Conservation (phyloP, 2,329 filamentous ascomycete genomes). For the Monosporascus sp. region DNA sequence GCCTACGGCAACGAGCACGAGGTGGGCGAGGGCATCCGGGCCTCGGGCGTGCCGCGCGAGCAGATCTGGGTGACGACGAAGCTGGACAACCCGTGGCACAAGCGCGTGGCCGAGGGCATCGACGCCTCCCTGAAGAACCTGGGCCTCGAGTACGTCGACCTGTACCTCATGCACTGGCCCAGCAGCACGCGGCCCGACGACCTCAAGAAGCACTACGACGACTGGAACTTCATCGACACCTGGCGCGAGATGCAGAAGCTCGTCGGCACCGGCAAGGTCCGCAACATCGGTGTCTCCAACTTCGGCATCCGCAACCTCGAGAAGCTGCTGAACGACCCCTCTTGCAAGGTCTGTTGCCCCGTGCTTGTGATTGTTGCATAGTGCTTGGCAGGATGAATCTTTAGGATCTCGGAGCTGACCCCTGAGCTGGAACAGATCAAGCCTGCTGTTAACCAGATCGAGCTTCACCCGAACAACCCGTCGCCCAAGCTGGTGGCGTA, state of each 20-base stretch:
- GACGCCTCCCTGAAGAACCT: slow-evolving; percentile 55
- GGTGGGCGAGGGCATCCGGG: slow-evolving; percentile 60
- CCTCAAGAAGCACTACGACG: slow-evolving; percentile 61
- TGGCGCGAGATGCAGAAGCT: slow-evolving; percentile 70
- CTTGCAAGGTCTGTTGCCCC: slow-evolving; percentile 45
- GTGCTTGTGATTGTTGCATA: neutral
- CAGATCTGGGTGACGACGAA: slow-evolving; percentile 75
- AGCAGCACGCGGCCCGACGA: slow-evolving; percentile 57
- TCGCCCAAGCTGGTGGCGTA: slow-evolving; percentile 74
- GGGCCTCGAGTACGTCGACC: slow-evolving; percentile 60
- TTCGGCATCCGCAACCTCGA: slow-evolving; percentile 77
- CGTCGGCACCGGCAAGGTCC: slow-evolving; percentile 61
- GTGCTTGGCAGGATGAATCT: neutral
- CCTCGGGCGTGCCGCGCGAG: slow-evolving; percentile 57
- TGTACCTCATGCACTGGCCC: slow-evolving; percentile 71
- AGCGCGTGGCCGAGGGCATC: slow-evolving; percentile 58
- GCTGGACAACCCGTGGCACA: slow-evolving; percentile 75
- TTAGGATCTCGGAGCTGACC: no score
- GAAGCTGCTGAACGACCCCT: slow-evolving; percentile 63
- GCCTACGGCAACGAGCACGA: slow-evolving; percentile 73
- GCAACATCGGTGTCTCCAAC: slow-evolving; percentile 82
- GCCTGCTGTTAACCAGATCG: slow-evolving; percentile 74
- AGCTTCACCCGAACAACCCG: slow-evolving; percentile 75
- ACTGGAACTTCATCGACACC: slow-evolving; percentile 81
- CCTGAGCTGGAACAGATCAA: slow-evolving; percentile 33